Percentiles rank a stretch among this genome's conserved stretches.
phyloP scores from a whole-genome alignment of 495 filamentous ascomycete genomes.

The Mycothermus thermophilus region DNA sequence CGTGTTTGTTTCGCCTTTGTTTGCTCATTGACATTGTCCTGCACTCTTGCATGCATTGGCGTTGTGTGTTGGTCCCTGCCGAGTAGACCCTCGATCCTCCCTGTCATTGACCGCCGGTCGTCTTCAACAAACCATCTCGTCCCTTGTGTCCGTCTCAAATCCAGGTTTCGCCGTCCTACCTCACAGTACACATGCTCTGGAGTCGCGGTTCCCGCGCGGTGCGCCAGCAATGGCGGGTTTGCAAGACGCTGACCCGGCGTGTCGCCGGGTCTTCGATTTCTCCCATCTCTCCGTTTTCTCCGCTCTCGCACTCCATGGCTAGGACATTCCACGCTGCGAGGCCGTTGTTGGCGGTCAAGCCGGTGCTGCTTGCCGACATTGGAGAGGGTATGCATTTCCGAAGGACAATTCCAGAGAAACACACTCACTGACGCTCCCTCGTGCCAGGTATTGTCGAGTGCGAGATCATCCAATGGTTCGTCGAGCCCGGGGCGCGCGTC shows the following conservation, averaged over 20 bases:
- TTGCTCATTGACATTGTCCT: constrained; percentile 4
- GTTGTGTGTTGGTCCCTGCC: no score
- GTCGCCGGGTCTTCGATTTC: constrained; percentile 7
- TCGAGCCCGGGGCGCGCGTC: constrained; percentile 86
- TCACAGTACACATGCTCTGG: no score
- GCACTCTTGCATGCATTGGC: constrained; percentile 1
- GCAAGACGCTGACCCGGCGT: constrained; percentile 19
- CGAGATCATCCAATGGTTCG: constrained; percentile 99
- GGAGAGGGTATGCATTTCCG: constrained; percentile 61
- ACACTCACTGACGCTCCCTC: no score
- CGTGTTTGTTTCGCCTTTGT: constrained; percentile 2
- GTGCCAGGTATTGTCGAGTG: constrained; percentile 81
- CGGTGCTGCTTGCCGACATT: constrained; percentile 88
- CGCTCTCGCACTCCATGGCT: constrained; percentile 16
- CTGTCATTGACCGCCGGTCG: no score
- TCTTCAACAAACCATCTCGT: no score
- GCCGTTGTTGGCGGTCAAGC: constrained; percentile 51
- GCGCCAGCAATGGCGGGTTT: constrained; percentile 27
- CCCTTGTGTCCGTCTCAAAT: no score
- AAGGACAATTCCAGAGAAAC: no score
- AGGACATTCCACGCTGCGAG: constrained; percentile 48
- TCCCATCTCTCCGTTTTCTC: constrained; percentile 3
- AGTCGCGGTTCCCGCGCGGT: constrained; percentile 28
- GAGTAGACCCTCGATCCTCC: no score
- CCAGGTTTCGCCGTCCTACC: no score